Percentiles rank a stretch among this genome's conserved stretches.
Conservation (phyloP, 176 grass and related monocot species). For the Neostapfia colusana region DNA sequence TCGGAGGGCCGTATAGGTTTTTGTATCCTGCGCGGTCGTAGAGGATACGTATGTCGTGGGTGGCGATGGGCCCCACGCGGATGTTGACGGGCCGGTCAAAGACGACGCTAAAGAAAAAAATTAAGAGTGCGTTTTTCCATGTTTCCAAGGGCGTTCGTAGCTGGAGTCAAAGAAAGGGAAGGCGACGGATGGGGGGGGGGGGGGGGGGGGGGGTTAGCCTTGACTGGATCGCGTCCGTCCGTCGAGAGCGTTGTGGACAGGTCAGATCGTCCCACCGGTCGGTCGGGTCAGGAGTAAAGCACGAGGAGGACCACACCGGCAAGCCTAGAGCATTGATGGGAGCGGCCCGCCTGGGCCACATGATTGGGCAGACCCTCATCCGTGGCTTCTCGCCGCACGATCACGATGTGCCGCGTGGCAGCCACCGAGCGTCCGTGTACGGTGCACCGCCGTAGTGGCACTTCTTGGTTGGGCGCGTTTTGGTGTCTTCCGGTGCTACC, state of each 20-base stretch:
- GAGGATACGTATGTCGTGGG: neutral
- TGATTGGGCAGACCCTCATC: constrained; percentile 49
- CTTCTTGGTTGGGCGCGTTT: neutral
- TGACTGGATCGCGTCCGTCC: constrained; percentile 6
- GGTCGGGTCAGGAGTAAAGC: constrained; percentile 48
- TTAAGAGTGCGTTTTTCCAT: neutral
- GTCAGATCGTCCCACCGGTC: neutral
- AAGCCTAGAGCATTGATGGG: constrained; percentile 38
- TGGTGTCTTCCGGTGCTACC: neutral
- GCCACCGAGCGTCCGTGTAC: no score
- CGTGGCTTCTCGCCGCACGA: constrained; percentile 11
- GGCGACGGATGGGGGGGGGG: neutral
- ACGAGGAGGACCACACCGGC: constrained; percentile 34
- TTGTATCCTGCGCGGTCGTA: neutral
- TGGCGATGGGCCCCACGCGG: constrained; percentile 14
- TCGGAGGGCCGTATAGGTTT: neutral
- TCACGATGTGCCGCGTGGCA: neutral
- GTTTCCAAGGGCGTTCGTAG: constrained; percentile 30
- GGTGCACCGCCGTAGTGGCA: no score
- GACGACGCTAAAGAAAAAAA: neutral
- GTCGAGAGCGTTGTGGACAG: neutral
- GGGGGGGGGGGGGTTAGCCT: neutral
- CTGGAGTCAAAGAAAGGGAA: constrained; percentile 45
- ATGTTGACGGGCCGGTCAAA: constrained; percentile 49
- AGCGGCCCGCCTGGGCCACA: constrained; percentile 3